phyloP scores from a whole-genome alignment of 106 monocot genomes.

The Apostasia ramifera region DNA sequence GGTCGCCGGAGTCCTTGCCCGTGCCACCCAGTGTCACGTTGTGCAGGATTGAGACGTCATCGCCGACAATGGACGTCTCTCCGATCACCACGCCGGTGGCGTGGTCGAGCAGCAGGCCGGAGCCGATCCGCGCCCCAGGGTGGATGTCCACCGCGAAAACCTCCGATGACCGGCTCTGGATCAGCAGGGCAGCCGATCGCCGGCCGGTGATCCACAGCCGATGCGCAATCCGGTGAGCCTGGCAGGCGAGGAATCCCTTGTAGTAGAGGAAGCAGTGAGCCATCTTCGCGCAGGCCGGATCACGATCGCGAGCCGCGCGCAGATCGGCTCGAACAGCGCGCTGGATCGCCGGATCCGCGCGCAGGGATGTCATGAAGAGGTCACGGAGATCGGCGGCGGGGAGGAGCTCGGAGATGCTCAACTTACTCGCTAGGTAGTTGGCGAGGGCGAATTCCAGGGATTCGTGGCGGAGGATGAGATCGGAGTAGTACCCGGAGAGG shows the following conservation, averaged over 20 bases:
- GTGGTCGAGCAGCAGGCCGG: constrained; percentile 52
- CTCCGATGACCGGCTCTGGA: constrained; percentile 45
- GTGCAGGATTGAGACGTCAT: constrained; percentile 52
- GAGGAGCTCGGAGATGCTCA: constrained; percentile 22
- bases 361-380: constrained; percentile 22
- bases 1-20: constrained; percentile 51
- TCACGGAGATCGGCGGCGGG: constrained; percentile 18
- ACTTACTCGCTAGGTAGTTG: constrained; percentile 42
- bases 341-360: constrained; percentile 12
- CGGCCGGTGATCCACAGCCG: constrained; percentile 27
- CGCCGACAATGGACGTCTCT: constrained; percentile 64
- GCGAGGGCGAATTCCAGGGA: constrained; percentile 71
- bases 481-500: constrained; percentile 34
- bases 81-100: constrained; percentile 61
- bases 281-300: constrained; percentile 43
- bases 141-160: constrained; percentile 60
- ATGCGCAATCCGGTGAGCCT: constrained; percentile 49
- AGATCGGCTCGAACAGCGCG: constrained; percentile 36
- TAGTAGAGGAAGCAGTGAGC: constrained; percentile 49
- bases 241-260: constrained; percentile 56
- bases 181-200: constrained; percentile 21
- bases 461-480: constrained; percentile 41
- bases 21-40: constrained; percentile 67
- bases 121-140: constrained; percentile 44
- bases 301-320: constrained; percentile 42